Evolutionary conservation across 2,329 filamentous ascomycete genomes (phyloP), one percentile per base, ranked within the genome.

Genomic region (Pseudogymnoascus sp.): DNA sequence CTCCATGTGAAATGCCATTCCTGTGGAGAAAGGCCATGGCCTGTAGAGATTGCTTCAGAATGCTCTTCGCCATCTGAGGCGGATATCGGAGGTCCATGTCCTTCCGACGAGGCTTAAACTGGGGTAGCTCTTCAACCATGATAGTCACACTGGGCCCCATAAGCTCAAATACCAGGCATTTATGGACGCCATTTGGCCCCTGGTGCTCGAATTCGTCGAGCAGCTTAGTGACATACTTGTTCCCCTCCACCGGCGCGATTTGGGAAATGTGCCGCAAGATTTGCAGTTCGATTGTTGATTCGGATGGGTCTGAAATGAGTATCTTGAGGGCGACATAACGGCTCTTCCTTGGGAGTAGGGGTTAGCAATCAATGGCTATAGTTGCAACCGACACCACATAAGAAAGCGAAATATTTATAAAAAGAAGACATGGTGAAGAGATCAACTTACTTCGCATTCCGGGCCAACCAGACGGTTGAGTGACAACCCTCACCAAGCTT

Each of bases 401-500:
- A 12, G 4, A 40, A 40, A 21, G 8, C 5, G 39, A 12, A 40
- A 40, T 1, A 9, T 40, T 8, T 10, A 40, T 5, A 21, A 4
- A 12, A 8, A 21, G 15, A 21, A 21, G 39, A 1, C 5, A 37
- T 5, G 10, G 13, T 5, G 15, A 21, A 21, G 9, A 40, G 15
- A 40, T 40, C 21, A 18, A 12, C 39, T 9, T 40, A 40, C 39
- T 12, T 29, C 2, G 61, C 62, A 65, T 76, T 72, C 2, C 67
- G 67, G 27, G 74, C 76, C 21, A 80, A 72, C 78, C 76, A 80
- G 35, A 79, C 74, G 3, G 75, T 80, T 4, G 77, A 75, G 64
- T 69, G 78, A 0, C 72, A 72, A 25, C 79, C 78, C 39, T 72
- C 74, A n/a, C 77, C 77, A 25, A 80, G 67, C 67, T 80, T 80